Evolutionary conservation across 805 yeast species (phyloP), one percentile per base, ranked within the genome.

Genomic region (Teunomyces aglyptinius): DNA sequence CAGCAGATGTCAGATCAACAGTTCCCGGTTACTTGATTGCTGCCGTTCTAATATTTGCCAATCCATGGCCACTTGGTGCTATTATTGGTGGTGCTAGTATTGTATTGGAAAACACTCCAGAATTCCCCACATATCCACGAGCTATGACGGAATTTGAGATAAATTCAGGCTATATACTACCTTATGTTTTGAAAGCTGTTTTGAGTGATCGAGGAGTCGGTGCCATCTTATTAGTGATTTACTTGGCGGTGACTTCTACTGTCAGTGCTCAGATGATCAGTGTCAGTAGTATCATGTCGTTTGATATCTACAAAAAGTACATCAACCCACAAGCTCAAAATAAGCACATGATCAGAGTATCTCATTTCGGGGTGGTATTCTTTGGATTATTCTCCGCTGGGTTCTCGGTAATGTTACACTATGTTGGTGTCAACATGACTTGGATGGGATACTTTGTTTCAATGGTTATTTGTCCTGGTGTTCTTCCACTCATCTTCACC

Each of bases 251-350:
- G 24, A 70, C 75, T 8, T 68, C 74, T n/a, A 66, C 75, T 3
- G 68, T 67, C 13, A 63, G 70, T 44, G 72, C 75, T 5, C 70
- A 70, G 50, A 53, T 70, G 64, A 65, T 70, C 35, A 67, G 74
- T 2, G 73, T 68, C 24, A 63, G 70, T 45, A 61, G 70, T 44
- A 67, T 70, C 47, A 49, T 75, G 34, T 73, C 80, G 2, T 76
- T 71, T 52, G 81, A 76, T 56, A 65, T 75, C 46, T 76, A 68
- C 60, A 67, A 72, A 64, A 70, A 60, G 41, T 76, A 75, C 55
- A 54, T 73, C 47, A 70, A 69, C 39, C 70, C 70, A 41, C 49
- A 60, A 3, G 81, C 81, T 7, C 54, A 67, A n/a, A 73, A 75
- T 42, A 58, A 60, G 19, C 65, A 70, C 43, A 66, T 76, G 52